Conservation (phyloP, 2,329 filamentous ascomycete species). For the Hirsutella thompsonii region DNA sequence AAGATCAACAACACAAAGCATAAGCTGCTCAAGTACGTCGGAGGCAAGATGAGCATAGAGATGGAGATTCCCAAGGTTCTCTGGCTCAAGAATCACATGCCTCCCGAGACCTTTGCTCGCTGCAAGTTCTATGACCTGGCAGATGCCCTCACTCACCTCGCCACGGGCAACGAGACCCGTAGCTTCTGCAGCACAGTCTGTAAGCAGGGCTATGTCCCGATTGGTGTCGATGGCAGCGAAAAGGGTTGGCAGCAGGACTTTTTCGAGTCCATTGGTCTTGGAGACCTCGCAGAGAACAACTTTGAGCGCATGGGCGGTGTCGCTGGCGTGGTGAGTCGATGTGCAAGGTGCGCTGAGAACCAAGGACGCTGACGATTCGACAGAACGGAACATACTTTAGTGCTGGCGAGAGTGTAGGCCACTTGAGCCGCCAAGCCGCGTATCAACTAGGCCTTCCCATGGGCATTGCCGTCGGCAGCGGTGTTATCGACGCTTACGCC, state of each 20-base stretch:
- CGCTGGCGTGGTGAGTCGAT: constrained; percentile 60
- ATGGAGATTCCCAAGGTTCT: constrained; percentile 99
- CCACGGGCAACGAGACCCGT: constrained; percentile 80
- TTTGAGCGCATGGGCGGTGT: constrained; percentile 93
- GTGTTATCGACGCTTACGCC: constrained; percentile 96
- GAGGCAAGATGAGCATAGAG: constrained; percentile 96
- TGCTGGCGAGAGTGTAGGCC: constrained; percentile 82
- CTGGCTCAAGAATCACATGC: constrained; percentile 98
- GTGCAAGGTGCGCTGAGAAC: not conserved
- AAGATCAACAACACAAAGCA: constrained; percentile 89
- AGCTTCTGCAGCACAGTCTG: constrained; percentile 95
- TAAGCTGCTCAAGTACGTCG: constrained; percentile 89
- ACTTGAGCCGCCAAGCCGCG: constrained; percentile 71
- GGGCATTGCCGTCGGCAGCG: constrained; percentile 86
- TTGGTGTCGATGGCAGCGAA: constrained; percentile 93
- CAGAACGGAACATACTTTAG: constrained; percentile 88
- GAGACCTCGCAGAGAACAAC: constrained; percentile 69
- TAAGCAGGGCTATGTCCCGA: constrained; percentile 92
- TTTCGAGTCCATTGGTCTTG: constrained; percentile 72
- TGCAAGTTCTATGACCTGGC: constrained; percentile 97
- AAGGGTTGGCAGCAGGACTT: constrained; percentile 99
- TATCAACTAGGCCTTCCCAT: constrained; percentile 70
- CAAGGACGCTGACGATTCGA: constrained; percentile 4
- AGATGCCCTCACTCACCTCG: constrained; percentile 87
- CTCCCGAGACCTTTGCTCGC: constrained; percentile 71